These are phyloP conservation scores for Candida michaelii DNA, from an alignment of 805 yeast genomes.

Conservation along the genomic window DNA sequence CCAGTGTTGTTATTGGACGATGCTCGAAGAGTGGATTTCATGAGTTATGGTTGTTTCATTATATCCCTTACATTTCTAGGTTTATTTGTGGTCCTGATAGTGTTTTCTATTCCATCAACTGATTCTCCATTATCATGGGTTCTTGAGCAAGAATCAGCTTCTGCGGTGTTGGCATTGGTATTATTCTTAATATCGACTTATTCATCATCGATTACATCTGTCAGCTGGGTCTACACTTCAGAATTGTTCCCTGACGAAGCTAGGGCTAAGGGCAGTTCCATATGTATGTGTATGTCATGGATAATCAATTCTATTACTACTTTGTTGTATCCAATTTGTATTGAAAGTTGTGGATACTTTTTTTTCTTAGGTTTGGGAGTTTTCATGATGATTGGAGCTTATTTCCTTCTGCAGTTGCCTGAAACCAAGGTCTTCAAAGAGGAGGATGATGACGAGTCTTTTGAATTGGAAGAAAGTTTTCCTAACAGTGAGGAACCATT, in stretches of 20 bases:
- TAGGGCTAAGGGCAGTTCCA: slow-evolving; percentile 46
- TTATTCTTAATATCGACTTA: slow-evolving; percentile 46
- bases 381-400: slow-evolving; percentile 29
- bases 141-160: slow-evolving; percentile 32
- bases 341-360: slow-evolving; percentile 37
- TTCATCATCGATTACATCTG: slow-evolving; percentile 46
- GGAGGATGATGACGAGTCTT: not conserved
- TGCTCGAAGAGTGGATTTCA: slow-evolving; percentile 46
- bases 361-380: slow-evolving; percentile 40
- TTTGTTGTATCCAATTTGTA: slow-evolving; percentile 39
- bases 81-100: slow-evolving; percentile 36
- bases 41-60: slow-evolving; percentile 43
- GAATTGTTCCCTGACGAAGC: slow-evolving; percentile 48
- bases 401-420: slow-evolving; percentile 37
- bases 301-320: slow-evolving; percentile 35
- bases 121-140: slow-evolving; percentile 14
- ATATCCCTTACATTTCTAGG: slow-evolving; percentile 34
- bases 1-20: slow-evolving; percentile 46
- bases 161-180: slow-evolving; percentile 43
- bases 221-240: slow-evolving; percentile 50
- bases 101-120: slow-evolving; percentile 18
- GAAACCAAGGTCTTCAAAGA: slow-evolving; percentile 39
- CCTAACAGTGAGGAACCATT: not conserved
- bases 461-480: not conserved
- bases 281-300: slow-evolving; percentile 51